Conservation (phyloP, 345 rosid genomes). For the Euphorbia pulcherrima region DNA sequence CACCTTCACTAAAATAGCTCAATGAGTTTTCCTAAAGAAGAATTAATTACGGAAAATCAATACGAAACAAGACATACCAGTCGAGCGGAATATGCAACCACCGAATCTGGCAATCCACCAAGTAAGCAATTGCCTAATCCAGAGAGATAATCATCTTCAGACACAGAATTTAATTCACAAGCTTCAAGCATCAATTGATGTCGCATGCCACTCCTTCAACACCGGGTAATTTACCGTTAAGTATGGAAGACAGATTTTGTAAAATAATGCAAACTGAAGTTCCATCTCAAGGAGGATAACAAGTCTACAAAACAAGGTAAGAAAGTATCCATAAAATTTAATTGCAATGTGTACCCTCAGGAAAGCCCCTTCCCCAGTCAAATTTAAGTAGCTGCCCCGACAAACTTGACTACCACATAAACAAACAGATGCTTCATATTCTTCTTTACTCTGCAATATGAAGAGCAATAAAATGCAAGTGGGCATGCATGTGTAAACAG, state of each 20-base stretch:
- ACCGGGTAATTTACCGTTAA: constrained; percentile 38
- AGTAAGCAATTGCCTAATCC: constrained; percentile 97
- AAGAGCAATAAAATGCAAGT: constrained; percentile 22
- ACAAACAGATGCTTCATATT: constrained; percentile 99
- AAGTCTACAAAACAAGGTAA: neutral
- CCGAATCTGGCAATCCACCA: constrained; percentile 96
- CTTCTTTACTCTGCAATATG: constrained; percentile 88
- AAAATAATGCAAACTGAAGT: neutral
- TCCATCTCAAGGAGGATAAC: neutral
- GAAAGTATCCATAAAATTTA: neutral
- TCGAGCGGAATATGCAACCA: constrained; percentile 91
- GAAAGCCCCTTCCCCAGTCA: constrained; percentile 98
- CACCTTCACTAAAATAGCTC: constrained; percentile 56
- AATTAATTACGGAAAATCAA: constrained; percentile 6
- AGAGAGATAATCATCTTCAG: constrained; percentile 96
- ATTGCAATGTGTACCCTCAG: constrained; percentile 54
- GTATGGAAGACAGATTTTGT: neutral
- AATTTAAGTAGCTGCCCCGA: constrained; percentile 97
- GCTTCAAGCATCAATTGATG: constrained; percentile 87
- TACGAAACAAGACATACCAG: constrained; percentile 51
- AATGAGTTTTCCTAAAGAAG: neutral
- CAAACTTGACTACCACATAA: constrained; percentile 99
- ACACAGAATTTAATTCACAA: constrained; percentile 69
- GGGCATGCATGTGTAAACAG: constrained; percentile 7
- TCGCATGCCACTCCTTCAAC: constrained; percentile 90